phyloP scores from a whole-genome alignment of 257 asterid genomes.

The Nicotiana noctiflora region DNA sequence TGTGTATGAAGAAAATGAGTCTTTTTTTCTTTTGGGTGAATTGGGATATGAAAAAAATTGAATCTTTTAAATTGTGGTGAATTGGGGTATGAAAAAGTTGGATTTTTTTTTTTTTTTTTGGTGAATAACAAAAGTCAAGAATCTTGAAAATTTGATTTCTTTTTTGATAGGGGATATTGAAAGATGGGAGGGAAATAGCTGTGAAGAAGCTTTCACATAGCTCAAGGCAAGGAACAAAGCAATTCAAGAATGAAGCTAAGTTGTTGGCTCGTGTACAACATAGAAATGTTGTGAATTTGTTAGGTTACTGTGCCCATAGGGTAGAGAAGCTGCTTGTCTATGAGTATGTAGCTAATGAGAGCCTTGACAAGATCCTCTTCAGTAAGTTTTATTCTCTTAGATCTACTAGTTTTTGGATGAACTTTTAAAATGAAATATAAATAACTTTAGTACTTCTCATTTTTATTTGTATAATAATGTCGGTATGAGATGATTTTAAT shows the following conservation, averaged over 20 bases:
- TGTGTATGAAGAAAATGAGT: not conserved
- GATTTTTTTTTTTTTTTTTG: not conserved
- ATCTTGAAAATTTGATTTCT: not conserved
- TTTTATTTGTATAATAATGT: too few relatives aligned
- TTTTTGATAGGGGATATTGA: slow-evolving; percentile 61
- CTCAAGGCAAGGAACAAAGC: slow-evolving; percentile 75
- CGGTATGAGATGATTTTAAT: too few relatives aligned
- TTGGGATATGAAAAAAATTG: not conserved
- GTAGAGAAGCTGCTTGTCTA: slow-evolving; percentile 77
- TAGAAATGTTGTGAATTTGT: slow-evolving; percentile 78
- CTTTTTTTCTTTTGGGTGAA: not conserved
- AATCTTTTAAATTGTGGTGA: not conserved
- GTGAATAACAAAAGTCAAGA: not conserved
- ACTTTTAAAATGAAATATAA: not conserved
- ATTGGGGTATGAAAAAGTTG: not conserved
- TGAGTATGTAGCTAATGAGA: slow-evolving; percentile 70
- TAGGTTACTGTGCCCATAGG: slow-evolving; percentile 73
- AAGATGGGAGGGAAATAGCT: slow-evolving; percentile 76
- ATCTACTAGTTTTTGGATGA: not conserved
- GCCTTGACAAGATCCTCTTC: slow-evolving; percentile 91
- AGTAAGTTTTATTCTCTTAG: slow-evolving; percentile 43
- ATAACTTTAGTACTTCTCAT: too few relatives aligned
- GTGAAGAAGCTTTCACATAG: slow-evolving; percentile 78
- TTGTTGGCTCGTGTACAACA: slow-evolving; percentile 85
- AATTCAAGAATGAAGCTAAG: slow-evolving; percentile 84